These are phyloP conservation scores for Eragrostis nindensis DNA, from an alignment of 176 grass and related monocot genomes.

Conservation along the genomic window DNA sequence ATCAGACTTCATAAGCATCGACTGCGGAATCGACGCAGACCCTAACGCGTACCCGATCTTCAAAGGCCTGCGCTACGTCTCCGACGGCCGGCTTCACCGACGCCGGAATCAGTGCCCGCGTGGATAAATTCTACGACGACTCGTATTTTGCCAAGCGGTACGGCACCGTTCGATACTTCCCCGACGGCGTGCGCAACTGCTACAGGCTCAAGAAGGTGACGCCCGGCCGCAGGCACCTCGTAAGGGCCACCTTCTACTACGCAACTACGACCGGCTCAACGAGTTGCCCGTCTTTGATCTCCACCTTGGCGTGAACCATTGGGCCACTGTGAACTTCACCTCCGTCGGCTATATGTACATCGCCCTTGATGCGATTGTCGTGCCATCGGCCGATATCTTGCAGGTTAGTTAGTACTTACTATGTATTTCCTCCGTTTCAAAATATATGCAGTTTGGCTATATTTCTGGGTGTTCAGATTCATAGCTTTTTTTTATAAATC, in stretches of 20 bases:
- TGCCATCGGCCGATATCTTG: conserved; percentile 26
- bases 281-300: conserved; percentile 29
- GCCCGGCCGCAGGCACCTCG: conserved; percentile 32
- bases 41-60: neutral
- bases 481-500: neutral
- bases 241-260: conserved; percentile 42
- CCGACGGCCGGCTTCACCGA: conserved; percentile 36
- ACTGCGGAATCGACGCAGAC: conserved; percentile 34
- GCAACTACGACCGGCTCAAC: conserved; percentile 47
- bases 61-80: conserved; percentile 19
- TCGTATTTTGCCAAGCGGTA: neutral
- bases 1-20: conserved; percentile 50
- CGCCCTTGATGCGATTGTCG: conserved; percentile 24
- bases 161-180: conserved; percentile 46
- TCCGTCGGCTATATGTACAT: neutral
- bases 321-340: conserved; percentile 54
- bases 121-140: conserved; percentile 30
- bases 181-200: conserved; percentile 39
- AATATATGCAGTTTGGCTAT: too few species aligned
- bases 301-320: conserved; percentile 46
- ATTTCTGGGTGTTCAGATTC: too few species aligned
- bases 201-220: conserved; percentile 41
- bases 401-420: conserved; percentile 22
- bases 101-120: conserved; percentile 19
- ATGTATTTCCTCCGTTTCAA: neutral